Conservation (phyloP, 1,139 yeast genomes). For the Pneumocystis canis region DNA sequence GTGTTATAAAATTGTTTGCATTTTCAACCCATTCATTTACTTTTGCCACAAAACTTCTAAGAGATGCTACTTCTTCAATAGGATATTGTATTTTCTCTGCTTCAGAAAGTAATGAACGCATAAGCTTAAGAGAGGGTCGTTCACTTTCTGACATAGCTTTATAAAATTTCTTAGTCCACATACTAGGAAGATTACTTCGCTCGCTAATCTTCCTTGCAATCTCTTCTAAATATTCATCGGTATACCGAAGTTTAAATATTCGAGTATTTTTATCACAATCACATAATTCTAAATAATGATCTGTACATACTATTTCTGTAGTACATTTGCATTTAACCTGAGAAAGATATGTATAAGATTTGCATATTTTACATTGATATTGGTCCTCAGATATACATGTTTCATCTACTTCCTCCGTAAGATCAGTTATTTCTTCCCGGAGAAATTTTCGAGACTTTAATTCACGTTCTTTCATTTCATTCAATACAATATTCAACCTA, state of each 20-base stretch:
- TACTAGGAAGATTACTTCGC: constrained; percentile 32
- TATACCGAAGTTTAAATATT: constrained; percentile 19
- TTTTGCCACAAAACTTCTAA: constrained; percentile 32
- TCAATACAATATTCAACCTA: constrained; percentile 18
- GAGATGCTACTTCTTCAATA: constrained; percentile 24
- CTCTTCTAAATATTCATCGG: constrained; percentile 38
- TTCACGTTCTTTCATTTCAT: constrained; percentile 18
- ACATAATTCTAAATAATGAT: constrained; percentile 28
- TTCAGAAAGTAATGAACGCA: constrained; percentile 36
- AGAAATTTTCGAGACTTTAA: constrained; percentile 14
- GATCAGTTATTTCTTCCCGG: constrained; percentile 12
- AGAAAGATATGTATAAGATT: constrained; percentile 21
- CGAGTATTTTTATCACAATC: constrained; percentile 12
- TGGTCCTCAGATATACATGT: constrained; percentile 15
- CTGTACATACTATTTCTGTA: constrained; percentile 29
- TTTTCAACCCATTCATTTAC: constrained; percentile 42
- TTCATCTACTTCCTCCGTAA: constrained; percentile 12
- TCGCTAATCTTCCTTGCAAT: constrained; percentile 26
- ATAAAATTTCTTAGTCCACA: constrained; percentile 40
- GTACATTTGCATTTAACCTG: constrained; percentile 17
- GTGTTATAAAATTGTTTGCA: constrained; percentile 39
- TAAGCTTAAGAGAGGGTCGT: constrained; percentile 34
- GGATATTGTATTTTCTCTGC: constrained; percentile 38
- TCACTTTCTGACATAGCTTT: constrained; percentile 29
- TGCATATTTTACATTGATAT: constrained; percentile 18